Base-by-base conservation (phyloP, 371 early-diverging fungal species). In the Syncephalastrum sp. region DNA sequence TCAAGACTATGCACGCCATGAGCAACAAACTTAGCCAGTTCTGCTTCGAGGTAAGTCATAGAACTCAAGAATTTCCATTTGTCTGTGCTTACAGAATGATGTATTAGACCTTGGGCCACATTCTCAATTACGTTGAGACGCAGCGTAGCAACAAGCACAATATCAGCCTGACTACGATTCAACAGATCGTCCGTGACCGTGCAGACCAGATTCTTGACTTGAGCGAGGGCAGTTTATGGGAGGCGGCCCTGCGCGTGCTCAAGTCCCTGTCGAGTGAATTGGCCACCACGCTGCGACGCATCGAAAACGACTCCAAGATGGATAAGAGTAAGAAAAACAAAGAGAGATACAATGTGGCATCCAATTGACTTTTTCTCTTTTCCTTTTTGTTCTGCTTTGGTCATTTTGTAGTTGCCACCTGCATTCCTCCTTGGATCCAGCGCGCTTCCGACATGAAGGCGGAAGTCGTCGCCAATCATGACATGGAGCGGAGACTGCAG, bases 371-470 rank as follows among this genome's bases (percentile, higher is more conserved):
- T 21, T 21, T 0, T 21, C 21, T 21, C 21, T 21, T 21, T 21
- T 21, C 2, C 21, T 21, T 21, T 21, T 2, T 21, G 21, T 21
- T 21, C 21, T 21, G 21, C 21, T 21, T 21, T 21, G 0, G 21
- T 21, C 21, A n/a, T 21, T 21, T 21, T 55, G 8, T 57, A 81
- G 86, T 82, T 53, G 57, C 66, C 0, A 72, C 79, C 12, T 60
- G 68, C 2, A 81, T 76, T 5, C 72, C 86, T 46, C 94, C 94
- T 17, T 94, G 96, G 96, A 63, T 83, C 42, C 73, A 74, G 56
- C 82, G 95, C 1, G 91, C 94, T n/a, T 82, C 84, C 43, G 82
- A 84, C 38, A 79, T 93, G 70, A 92, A 93, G 72, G 82, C 81
- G 0, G 88, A 87, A 44, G 85, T 88, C 27, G 75, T 86, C 13